A percentile compares a stretch with the other conserved stretches of the same genome.
phyloP scores from a whole-genome alignment of 768 basidiomycete genomes.

The Phylloporus rhodoxanthus region DNA sequence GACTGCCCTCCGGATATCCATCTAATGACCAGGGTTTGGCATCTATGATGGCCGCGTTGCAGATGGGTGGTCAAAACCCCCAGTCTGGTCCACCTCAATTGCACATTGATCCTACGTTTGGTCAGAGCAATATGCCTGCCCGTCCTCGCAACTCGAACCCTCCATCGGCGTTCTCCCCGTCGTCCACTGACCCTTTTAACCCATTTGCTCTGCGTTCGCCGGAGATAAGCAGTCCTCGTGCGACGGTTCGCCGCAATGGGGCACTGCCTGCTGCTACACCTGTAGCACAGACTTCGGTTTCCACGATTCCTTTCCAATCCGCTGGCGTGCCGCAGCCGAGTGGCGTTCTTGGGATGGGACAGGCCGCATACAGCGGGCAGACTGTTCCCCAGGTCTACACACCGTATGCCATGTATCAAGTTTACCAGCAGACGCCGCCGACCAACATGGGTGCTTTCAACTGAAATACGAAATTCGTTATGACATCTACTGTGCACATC shows the following conservation, averaged over 20 bases:
- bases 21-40: slow-evolving; percentile 80
- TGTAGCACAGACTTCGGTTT: slow-evolving; percentile 24
- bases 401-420: slow-evolving; percentile 72
- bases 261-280: slow-evolving; percentile 28
- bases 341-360: slow-evolving; percentile 57
- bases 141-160: slow-evolving; percentile 43
- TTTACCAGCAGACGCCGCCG: slow-evolving; percentile 72
- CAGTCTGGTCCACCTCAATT: slow-evolving; percentile 73
- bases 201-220: slow-evolving; percentile 49
- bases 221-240: slow-evolving; percentile 46
- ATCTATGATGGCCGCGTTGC: slow-evolving; percentile 89
- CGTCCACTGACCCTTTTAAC: slow-evolving; percentile 51
- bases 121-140: slow-evolving; percentile 36
- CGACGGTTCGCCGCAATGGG: slow-evolving; percentile 43
- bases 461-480: slow-evolving; percentile 41
- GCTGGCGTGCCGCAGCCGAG: slow-evolving; percentile 54
- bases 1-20: slow-evolving; percentile 73
- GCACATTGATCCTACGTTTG: slow-evolving; percentile 63
- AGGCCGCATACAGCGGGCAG: slow-evolving; percentile 57
- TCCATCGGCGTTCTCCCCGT: slow-evolving; percentile 44
- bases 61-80: slow-evolving; percentile 85
- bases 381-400: slow-evolving; percentile 66
- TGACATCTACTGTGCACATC: slow-evolving; percentile 34
- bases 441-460: slow-evolving; percentile 75
- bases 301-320: slow-evolving; percentile 53